A percentile compares a stretch with the other conserved stretches of the same genome.
phyloP scores from a whole-genome alignment of 345 rosid genomes.

The Populus pruinosa region DNA sequence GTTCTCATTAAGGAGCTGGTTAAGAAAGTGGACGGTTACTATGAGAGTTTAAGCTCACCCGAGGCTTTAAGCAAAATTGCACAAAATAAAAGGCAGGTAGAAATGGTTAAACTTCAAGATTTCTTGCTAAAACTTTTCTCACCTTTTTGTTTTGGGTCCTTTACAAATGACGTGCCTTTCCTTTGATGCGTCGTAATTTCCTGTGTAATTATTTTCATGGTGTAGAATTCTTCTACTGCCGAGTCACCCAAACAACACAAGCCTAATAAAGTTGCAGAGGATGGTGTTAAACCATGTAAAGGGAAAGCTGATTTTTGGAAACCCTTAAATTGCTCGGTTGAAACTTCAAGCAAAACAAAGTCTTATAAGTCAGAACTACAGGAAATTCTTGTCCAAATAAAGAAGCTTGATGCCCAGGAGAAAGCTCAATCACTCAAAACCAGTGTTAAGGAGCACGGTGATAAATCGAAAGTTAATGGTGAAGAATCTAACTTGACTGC shows the following conservation, averaged over 20 bases:
- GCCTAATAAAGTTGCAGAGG: conserved; percentile 7
- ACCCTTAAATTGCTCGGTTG: conserved; percentile 27
- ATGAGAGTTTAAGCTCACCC: conserved; percentile 11
- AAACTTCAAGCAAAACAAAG: conserved; percentile 25
- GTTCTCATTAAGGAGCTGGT: conserved; percentile 2
- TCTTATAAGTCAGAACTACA: conserved; percentile 17
- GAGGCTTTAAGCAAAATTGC: conserved; percentile 20
- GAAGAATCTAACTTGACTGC: conserved; percentile 18
- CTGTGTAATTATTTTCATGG: neutral
- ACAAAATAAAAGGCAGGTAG: conserved; percentile 33
- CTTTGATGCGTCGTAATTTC: neutral
- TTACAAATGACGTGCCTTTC: neutral
- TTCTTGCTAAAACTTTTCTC: neutral
- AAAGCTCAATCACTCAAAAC: conserved; percentile 10
- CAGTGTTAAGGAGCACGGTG: conserved; percentile 17
- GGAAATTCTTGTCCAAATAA: conserved; percentile 7
- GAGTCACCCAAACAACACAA: conserved; percentile 24
- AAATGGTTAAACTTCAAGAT: conserved; percentile 5
- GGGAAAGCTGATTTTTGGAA: conserved; percentile 29
- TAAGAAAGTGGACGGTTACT: conserved; percentile 18
- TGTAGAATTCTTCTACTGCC: conserved; percentile 20
- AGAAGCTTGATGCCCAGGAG: conserved; percentile 8
- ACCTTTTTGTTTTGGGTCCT: neutral
- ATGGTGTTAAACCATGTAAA: conserved; percentile 13
- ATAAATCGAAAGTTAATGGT: conserved; percentile 13